Percentiles rank a stretch among this genome's conserved stretches.
Evolutionary conservation across 768 basidiomycete species (phyloP).

Genomic region (Leccinum subgranulosum): DNA sequence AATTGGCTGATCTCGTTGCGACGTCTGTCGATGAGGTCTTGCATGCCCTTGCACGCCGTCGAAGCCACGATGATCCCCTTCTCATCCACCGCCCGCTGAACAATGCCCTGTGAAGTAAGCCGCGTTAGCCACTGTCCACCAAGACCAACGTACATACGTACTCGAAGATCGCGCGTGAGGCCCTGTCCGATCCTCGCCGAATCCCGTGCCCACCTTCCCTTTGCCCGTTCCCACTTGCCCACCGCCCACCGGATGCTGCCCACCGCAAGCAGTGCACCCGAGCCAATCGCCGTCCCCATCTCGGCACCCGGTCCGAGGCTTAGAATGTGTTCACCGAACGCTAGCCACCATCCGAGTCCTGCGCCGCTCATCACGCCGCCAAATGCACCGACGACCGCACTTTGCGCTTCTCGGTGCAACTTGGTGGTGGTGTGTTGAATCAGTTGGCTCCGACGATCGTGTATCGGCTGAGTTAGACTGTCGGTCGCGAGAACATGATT

Average conservation of each 20-base stretch:
- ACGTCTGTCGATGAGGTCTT: slow-evolving; percentile 38
- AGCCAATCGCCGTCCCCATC: slow-evolving; percentile 55
- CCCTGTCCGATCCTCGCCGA: slow-evolving; percentile 61
- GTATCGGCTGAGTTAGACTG: slow-evolving; percentile 50
- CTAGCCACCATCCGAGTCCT: slow-evolving; percentile 55
- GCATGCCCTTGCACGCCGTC: slow-evolving; percentile 46
- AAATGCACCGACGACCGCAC: slow-evolving; percentile 48
- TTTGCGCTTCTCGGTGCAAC: slow-evolving; percentile 65
- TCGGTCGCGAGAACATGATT: slow-evolving; percentile 41
- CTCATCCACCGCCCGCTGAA: slow-evolving; percentile 47
- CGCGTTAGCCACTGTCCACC: slow-evolving; percentile 1
- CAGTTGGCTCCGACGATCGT: slow-evolving; percentile 51
- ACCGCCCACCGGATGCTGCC: slow-evolving; percentile 59
- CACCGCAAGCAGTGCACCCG: slow-evolving; percentile 51
- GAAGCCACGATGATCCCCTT: slow-evolving; percentile 53
- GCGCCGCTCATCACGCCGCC: slow-evolving; percentile 48
- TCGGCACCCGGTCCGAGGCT: slow-evolving; percentile 41
- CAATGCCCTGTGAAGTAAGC: slow-evolving; percentile 36
- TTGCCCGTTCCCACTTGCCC: slow-evolving; percentile 66
- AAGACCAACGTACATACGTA: slow-evolving; percentile 23
- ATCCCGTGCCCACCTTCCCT: slow-evolving; percentile 66
- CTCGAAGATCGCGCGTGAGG: slow-evolving; percentile 62
- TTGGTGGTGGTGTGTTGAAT: slow-evolving; percentile 50
- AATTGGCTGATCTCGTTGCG: slow-evolving; percentile 45
- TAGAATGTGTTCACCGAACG: slow-evolving; percentile 38